phyloP scores from a whole-genome alignment of 106 monocot genomes.

The Xerophyta viscosa region DNA sequence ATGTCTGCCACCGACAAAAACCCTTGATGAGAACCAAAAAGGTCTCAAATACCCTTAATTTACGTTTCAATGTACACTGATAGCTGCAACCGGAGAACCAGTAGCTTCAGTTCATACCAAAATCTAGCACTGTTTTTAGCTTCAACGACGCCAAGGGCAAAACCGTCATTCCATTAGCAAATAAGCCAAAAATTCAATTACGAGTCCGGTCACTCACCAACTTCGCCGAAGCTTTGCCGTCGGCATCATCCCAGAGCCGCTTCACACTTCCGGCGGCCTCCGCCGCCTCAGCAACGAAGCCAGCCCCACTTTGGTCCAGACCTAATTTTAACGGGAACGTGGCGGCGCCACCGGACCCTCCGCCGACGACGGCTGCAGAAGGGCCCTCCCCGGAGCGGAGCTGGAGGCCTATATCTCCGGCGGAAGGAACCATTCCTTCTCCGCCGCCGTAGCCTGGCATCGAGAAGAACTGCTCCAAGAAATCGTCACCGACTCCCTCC shows the following conservation, averaged over 20 bases:
- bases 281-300: constrained; percentile 4
- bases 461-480: constrained; percentile 91
- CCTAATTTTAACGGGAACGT: constrained; percentile 68
- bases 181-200: not conserved
- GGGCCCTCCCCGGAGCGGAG: constrained; percentile 13
- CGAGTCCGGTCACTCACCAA: constrained; percentile 1
- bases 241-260: constrained; percentile 38
- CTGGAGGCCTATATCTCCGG: constrained; percentile 13
- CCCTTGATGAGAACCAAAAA: too few relatives aligned
- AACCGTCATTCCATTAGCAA: not conserved
- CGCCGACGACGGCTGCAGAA: constrained; percentile 12
- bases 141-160: not conserved
- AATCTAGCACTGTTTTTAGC: too few relatives aligned
- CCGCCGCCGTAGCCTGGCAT: constrained; percentile 22
- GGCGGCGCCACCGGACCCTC: constrained; percentile 3
- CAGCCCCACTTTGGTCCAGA: constrained; percentile 40
- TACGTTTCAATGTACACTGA: too few relatives aligned
- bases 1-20: too few relatives aligned
- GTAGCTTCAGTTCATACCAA: too few relatives aligned
- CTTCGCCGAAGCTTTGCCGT: constrained; percentile 10
- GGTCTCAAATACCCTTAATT: too few relatives aligned
- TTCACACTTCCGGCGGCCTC: constrained; percentile 31
- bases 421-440: not conserved
- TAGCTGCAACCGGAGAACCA: too few relatives aligned
- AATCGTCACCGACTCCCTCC: constrained; percentile 74